These are phyloP conservation scores for Colletotrichum phormii DNA, from an alignment of 2,329 filamentous ascomycete genomes.

Conservation along the genomic window DNA sequence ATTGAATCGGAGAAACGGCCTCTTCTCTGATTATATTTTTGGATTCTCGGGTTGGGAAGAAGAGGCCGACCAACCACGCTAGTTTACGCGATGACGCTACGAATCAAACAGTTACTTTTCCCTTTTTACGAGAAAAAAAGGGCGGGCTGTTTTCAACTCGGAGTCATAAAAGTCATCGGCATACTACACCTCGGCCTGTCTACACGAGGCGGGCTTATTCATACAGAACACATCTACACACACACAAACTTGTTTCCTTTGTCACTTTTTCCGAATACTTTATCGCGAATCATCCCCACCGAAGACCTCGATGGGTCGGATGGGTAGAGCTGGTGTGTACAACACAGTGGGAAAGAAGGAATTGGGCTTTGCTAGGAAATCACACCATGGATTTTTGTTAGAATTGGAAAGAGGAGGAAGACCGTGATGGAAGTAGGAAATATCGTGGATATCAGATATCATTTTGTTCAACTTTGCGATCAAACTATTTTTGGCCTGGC, in stretches of 20 bases:
- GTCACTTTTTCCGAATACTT: constrained; percentile 7
- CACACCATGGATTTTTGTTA: background rate
- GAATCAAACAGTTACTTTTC: background rate
- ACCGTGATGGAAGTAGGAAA: constrained; percentile 10
- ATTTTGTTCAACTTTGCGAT: background rate
- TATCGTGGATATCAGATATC: constrained; percentile 26
- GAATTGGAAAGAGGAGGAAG: constrained; percentile 1
- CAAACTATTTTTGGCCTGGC: constrained; percentile 2
- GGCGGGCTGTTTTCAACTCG: constrained; percentile 14
- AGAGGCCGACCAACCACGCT: constrained; percentile 31
- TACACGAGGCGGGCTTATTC: background rate
- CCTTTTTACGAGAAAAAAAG: background rate
- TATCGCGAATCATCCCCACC: background rate
- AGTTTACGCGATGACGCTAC: constrained; percentile 19
- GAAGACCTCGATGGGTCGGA: background rate
- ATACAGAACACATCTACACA: background rate
- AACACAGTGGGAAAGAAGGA: background rate
- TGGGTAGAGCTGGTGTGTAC: constrained; percentile 11
- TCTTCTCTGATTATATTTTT: constrained; percentile 17
- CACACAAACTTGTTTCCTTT: constrained; percentile 36
- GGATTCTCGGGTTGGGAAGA: constrained; percentile 34
- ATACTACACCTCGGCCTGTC: constrained; percentile 2
- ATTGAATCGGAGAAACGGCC: constrained; percentile 30
- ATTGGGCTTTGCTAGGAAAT: background rate
- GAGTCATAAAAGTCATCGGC: constrained; percentile 17